Conservation (phyloP, 177 flowering plant species). For the Vitis hybrid region DNA sequence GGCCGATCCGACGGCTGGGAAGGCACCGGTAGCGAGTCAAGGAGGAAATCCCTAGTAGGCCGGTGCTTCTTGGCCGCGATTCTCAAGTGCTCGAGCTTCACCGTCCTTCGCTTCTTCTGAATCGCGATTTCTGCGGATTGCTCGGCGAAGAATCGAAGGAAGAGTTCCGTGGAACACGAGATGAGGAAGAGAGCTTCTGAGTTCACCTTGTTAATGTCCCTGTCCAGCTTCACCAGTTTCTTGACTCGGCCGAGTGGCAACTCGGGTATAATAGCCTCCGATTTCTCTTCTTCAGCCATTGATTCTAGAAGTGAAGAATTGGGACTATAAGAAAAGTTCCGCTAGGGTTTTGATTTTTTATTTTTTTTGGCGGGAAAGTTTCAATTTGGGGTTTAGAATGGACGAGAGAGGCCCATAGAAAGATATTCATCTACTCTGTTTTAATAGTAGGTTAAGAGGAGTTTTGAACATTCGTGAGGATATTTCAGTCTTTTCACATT, state of each 20-base stretch:
- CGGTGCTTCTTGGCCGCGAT: conserved; percentile 65
- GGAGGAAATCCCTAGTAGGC: conserved; percentile 78
- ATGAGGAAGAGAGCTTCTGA: conserved; percentile 77
- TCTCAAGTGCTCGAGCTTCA: conserved; percentile 65
- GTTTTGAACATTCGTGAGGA: no score
- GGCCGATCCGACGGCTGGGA: conserved; percentile 28
- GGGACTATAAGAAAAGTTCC: neutral
- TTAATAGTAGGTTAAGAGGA: no score
- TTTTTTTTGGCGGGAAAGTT: no score
- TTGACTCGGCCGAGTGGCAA: conserved; percentile 66
- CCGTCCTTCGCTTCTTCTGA: conserved; percentile 74
- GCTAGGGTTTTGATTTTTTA: neutral
- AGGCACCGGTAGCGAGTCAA: conserved; percentile 69
- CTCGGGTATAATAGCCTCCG: conserved; percentile 29
- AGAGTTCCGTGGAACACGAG: conserved; percentile 64
- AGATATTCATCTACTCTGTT: no score
- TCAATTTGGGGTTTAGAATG: neutral
- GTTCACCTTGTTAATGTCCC: conserved; percentile 63
- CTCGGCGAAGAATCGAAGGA: conserved; percentile 76
- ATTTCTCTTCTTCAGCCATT: conserved; percentile 44
- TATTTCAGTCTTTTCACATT: no score
- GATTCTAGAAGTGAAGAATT: neutral
- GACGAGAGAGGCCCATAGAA: neutral
- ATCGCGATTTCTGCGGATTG: conserved; percentile 46
- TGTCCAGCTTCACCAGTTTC: conserved; percentile 77